phyloP scores from a whole-genome alignment of 2,329 filamentous ascomycete genomes.

The Stachybotrys elegans region DNA sequence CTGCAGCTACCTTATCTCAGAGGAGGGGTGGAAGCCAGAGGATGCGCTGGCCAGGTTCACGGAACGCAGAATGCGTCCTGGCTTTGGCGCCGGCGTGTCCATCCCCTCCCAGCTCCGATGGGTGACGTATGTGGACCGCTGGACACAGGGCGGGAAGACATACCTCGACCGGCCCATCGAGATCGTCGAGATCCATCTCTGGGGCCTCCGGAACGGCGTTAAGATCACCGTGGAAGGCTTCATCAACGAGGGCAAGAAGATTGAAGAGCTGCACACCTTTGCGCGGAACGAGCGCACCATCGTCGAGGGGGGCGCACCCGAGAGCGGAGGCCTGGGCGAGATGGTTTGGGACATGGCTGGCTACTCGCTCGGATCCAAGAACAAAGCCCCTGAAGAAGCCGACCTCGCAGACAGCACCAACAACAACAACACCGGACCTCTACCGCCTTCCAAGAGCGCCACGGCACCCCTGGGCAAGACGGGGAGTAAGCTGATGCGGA shows the following conservation, averaged over 20 bases:
- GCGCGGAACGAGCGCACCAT: constrained; percentile 64
- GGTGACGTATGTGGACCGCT: constrained; percentile 83
- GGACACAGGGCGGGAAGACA: constrained; percentile 68
- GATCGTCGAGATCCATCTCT: constrained; percentile 82
- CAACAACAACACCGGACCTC: constrained; percentile 8
- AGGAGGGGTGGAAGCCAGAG: constrained; percentile 60
- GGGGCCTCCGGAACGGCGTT: constrained; percentile 82
- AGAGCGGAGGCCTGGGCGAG: constrained; percentile 43
- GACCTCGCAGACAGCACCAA: constrained; percentile 25
- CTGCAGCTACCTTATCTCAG: constrained; percentile 84
- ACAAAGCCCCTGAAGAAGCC: constrained; percentile 32
- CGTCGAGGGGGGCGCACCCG: constrained; percentile 52
- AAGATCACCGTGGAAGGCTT: constrained; percentile 83
- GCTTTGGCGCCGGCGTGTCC: constrained; percentile 83
- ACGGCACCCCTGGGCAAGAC: constrained; percentile 7
- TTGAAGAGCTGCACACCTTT: constrained; percentile 81
- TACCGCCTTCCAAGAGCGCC: constrained; percentile 5
- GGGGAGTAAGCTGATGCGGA: constrained; percentile 18
- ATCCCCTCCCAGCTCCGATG: constrained; percentile 90
- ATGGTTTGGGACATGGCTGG: constrained; percentile 50
- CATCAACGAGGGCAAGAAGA: constrained; percentile 81
- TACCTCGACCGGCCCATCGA: constrained; percentile 83
- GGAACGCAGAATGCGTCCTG: constrained; percentile 78
- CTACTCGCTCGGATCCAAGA: constrained; percentile 21
- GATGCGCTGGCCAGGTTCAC: constrained; percentile 60